Evolutionary conservation across 768 basidiomycete species (phyloP), one percentile per base, ranked within the genome.

Genomic region (Kwoniella dendrophila): DNA sequence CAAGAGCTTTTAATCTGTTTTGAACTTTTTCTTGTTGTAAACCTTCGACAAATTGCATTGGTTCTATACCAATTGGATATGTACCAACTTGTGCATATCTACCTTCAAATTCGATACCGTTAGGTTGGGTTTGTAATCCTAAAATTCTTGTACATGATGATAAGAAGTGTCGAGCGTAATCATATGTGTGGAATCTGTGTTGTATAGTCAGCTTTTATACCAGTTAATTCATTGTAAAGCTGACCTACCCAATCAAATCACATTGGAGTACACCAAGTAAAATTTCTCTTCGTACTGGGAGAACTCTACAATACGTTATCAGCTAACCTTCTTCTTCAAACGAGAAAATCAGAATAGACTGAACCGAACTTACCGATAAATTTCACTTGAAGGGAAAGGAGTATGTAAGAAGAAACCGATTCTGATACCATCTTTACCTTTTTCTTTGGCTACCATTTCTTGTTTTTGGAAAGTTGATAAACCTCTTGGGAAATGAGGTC

Each of bases 391-490:
- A 0, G 95, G 95, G 85, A 98, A 98, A 6, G 95, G 95, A 0
- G 95, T 98, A 78, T 98, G 95, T 59, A 99, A 83, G 84, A 99
- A 99, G 84, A 91, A 99, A 32, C 96, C 96, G 63, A 99, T 96
- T 81, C 94, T 95, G 76, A 98, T 86, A 30, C 77, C 75, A 38
- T 70, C 77, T 56, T 78, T 79, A 22, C 78, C 78, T 54, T 75
- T 74, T 56, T 70, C 64, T 61, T 70, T 75, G 14, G 76, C 78
- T 8, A 64, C 74, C 49, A 62, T 54, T 47, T 78, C 77, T 59
- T 74, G 69, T 49, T 66, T 65, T 52, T 76, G 72, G 59, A 71
- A 74, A n/a, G 66, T 67, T 12, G 51, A 61, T 59, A 74, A 45
- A 5, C 66, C 68, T 20, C 75, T 43, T 3, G 44, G 43, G 33